Base-by-base conservation (phyloP, 176 grass and related monocot species). In the Paspalum vaginatum region DNA sequence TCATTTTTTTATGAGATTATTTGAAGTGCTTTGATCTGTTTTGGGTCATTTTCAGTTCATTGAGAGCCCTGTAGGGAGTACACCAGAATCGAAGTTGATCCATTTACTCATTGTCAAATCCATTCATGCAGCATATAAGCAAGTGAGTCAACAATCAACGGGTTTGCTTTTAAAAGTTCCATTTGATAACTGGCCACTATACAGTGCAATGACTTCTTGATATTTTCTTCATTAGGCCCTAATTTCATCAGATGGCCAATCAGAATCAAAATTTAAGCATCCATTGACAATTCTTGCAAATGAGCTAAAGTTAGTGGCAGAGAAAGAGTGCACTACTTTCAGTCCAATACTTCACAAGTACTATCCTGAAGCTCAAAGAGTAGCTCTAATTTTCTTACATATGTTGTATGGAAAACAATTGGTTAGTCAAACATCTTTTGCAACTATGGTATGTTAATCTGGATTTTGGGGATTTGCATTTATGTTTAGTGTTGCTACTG, bases 51-150 rank as follows among this genome's bases (percentile, higher is more conserved):
- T 88, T 72, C 85, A 97, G 91, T 38, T 88, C 39, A 80, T 92
- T 81, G 53, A 61, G 65, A 75, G 68, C 72, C 76, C 83, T 42
- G 8, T 68, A 50, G 84, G 69, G 46, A 80, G 64, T 84, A 64
- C 74, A 79, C 50, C 74, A 62, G 85, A 84, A 88, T 87, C 49
- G 9, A 92, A 72, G 24, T 82, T 83, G 67, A 51, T 87, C 65
- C 91, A 97, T 85, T 25, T 83, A 55, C 89, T 97, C 58, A 80
- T 92, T 79, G 77, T 90, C 72, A 97, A 85, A 79, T 97, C 91
- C 25, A 85, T 92, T 76, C 85, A 85, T 86, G 70, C 84, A 93
- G 91, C 84, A 61, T 93, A 88, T 81, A 89, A 86, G 70, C 69
- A 80, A 78, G 94, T 93, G 82, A 93, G 88, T 74, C 75, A 62